phyloP scores from a whole-genome alignment of 805 yeast species.

The Candida easanensis region DNA sequence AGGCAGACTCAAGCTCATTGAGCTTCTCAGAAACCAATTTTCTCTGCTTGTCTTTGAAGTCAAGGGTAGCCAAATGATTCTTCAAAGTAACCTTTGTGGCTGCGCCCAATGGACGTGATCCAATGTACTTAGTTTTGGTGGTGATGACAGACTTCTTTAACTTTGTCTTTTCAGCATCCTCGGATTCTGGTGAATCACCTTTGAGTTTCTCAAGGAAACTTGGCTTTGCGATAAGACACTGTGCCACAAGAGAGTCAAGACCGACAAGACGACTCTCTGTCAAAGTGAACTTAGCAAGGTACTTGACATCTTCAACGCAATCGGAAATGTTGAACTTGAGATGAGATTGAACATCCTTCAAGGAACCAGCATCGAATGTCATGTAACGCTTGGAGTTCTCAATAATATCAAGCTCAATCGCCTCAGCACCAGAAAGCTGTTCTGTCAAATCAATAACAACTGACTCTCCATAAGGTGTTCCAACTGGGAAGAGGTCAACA shows the following conservation, averaged over 20 bases:
- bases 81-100: slow-evolving; percentile 44
- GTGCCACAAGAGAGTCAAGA: slow-evolving; percentile 41
- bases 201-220: slow-evolving; percentile 19
- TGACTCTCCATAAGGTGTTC: slow-evolving; percentile 37
- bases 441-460: slow-evolving; percentile 38
- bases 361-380: slow-evolving; percentile 23
- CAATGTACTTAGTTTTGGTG: slow-evolving; percentile 33
- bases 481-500: slow-evolving; percentile 44
- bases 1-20: slow-evolving; percentile 69
- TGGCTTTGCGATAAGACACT: slow-evolving; percentile 34
- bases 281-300: slow-evolving; percentile 42
- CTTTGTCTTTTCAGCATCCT: slow-evolving; percentile 21
- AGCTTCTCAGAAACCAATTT: slow-evolving; percentile 52
- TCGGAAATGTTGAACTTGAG: slow-evolving; percentile 32
- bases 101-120: slow-evolving; percentile 48
- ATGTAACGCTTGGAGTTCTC: slow-evolving; percentile 29
- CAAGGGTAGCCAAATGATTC: slow-evolving; percentile 49
- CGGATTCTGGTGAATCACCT: slow-evolving; percentile 9
- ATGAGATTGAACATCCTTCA: slow-evolving; percentile 13
- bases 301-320: slow-evolving; percentile 38
- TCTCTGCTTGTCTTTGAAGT: slow-evolving; percentile 53
- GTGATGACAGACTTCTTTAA: slow-evolving; percentile 23
- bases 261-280: slow-evolving; percentile 50
- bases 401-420: slow-evolving; percentile 33
- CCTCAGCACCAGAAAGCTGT: slow-evolving; percentile 27